Conservation (phyloP, 2,329 filamentous ascomycete species). For the Orbilia blumenaviensis region DNA sequence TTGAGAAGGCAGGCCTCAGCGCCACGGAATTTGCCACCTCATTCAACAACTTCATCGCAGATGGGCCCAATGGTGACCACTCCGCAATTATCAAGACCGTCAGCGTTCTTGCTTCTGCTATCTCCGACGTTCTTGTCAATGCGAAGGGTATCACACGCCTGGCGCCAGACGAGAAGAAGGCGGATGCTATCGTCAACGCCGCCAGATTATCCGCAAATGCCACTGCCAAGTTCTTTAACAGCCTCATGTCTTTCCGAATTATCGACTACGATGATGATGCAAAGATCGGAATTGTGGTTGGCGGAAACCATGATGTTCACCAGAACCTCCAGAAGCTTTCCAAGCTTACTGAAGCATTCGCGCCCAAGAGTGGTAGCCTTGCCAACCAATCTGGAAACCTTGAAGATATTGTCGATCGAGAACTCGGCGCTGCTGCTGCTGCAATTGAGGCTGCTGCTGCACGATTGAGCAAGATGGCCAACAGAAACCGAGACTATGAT, state of each 20-base stretch:
- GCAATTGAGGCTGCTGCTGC: conserved; percentile 93
- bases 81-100: conserved; percentile 92
- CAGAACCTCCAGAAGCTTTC: conserved; percentile 92
- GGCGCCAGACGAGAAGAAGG: conserved; percentile 94
- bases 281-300: conserved; percentile 97
- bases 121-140: conserved; percentile 94
- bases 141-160: conserved; percentile 94
- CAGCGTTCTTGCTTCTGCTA: conserved; percentile 85
- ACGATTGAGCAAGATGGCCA: conserved; percentile 88
- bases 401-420: conserved; percentile 89
- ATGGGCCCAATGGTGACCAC: conserved; percentile 89
- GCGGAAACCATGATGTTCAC: conserved; percentile 95
- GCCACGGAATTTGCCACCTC: conserved; percentile 97
- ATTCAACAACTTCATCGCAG: conserved; percentile 98
- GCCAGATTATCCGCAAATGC: conserved; percentile 85
- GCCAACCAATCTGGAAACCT: conserved; percentile 81
- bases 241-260: conserved; percentile 89
- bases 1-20: conserved; percentile 93
- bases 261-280: conserved; percentile 89
- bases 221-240: conserved; percentile 93
- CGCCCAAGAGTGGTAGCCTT: conserved; percentile 85
- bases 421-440: conserved; percentile 91
- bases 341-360: conserved; percentile 90
- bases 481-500: conserved; percentile 95
- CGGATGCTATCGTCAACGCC: conserved; percentile 81